Evolutionary conservation across 441 rosid genomes (phyloP).

Genomic region (Macaranga tanarius): DNA sequence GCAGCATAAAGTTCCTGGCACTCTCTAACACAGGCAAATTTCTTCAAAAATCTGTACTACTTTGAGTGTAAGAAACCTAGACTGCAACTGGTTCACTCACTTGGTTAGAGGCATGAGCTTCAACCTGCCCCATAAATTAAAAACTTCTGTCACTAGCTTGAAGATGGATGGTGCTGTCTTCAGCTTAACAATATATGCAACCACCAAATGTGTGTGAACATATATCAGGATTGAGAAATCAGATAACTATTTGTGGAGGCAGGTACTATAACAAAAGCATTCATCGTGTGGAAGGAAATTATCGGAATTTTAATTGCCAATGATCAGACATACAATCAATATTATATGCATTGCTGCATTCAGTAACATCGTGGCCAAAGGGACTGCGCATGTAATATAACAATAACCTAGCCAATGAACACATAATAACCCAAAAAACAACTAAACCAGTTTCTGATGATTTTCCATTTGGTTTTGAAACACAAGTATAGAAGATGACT

Average conservation of each 20-base stretch:
- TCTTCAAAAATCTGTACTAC: constrained; percentile 35
- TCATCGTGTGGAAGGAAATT: neutral
- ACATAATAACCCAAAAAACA: neutral
- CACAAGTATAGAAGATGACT: neutral
- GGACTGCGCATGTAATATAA: neutral
- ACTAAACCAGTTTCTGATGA: neutral
- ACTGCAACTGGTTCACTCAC: constrained; percentile 62
- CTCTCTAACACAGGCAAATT: constrained; percentile 40
- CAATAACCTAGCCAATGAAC: neutral
- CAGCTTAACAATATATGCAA: constrained; percentile 31
- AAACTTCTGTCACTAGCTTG: constrained; percentile 34
- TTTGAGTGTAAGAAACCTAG: constrained; percentile 32
- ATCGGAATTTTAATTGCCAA: too few species aligned
- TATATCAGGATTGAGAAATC: constrained; percentile 12
- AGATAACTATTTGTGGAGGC: neutral
- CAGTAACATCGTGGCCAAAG: neutral
- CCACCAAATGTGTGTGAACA: constrained; percentile 17
- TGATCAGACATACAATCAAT: neutral
- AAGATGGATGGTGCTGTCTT: constrained; percentile 24
- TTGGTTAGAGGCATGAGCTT: constrained; percentile 41
- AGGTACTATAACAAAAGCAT: neutral
- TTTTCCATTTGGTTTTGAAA: neutral
- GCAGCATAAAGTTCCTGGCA: constrained; percentile 14
- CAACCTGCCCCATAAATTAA: constrained; percentile 48
- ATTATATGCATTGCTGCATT: neutral